Percentiles rank a stretch among this genome's conserved stretches.
These are phyloP conservation scores for Mycena latifolia DNA, from an alignment of 768 basidiomycete genomes.

Conservation along the genomic window DNA sequence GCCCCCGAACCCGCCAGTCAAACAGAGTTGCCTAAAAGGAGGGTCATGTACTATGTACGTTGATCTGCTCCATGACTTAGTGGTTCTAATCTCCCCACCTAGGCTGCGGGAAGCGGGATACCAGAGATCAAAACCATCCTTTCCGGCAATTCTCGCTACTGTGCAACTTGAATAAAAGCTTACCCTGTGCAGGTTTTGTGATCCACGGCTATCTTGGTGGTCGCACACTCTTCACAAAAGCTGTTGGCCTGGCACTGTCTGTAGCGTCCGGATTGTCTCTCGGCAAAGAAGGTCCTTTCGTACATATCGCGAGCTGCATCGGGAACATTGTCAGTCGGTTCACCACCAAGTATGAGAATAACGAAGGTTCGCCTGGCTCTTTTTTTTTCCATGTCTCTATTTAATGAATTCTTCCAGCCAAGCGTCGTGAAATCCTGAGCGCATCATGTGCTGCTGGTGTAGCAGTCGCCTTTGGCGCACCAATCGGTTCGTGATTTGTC, in stretches of 20 bases:
- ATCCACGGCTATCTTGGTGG: slow-evolving; percentile 97
- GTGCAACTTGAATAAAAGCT: slow-evolving; percentile 5
- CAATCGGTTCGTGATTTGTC: slow-evolving; percentile 69
- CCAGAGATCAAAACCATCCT: slow-evolving; percentile 97
- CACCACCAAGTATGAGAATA: slow-evolving; percentile 91
- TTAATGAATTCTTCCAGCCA: slow-evolving; percentile 61
- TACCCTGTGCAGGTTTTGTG: slow-evolving; percentile 77
- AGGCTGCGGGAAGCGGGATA: slow-evolving; percentile 96
- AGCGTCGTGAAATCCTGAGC: slow-evolving; percentile 93
- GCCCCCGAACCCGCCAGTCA: slow-evolving; percentile 38
- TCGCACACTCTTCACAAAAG: slow-evolving; percentile 90
- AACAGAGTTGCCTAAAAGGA: slow-evolving; percentile 59
- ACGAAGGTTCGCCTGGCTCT: slow-evolving; percentile 72
- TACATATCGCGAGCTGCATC: slow-evolving; percentile 61
- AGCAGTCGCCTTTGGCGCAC: slow-evolving; percentile 96
- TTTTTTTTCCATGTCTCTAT: background rate
- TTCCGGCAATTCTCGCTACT: slow-evolving; percentile 63
- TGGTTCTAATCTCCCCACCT: slow-evolving; percentile 33
- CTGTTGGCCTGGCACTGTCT: slow-evolving; percentile 88
- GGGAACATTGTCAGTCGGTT: slow-evolving; percentile 89
- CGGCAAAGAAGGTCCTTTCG: slow-evolving; percentile 54
- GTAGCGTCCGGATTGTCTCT: slow-evolving; percentile 94
- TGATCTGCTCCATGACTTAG: background rate
- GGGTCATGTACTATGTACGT: slow-evolving; percentile 87
- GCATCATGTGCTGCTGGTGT: slow-evolving; percentile 98